Base-by-base conservation (phyloP, 1,139 yeast species). In the Blastobotrys persicus region DNA sequence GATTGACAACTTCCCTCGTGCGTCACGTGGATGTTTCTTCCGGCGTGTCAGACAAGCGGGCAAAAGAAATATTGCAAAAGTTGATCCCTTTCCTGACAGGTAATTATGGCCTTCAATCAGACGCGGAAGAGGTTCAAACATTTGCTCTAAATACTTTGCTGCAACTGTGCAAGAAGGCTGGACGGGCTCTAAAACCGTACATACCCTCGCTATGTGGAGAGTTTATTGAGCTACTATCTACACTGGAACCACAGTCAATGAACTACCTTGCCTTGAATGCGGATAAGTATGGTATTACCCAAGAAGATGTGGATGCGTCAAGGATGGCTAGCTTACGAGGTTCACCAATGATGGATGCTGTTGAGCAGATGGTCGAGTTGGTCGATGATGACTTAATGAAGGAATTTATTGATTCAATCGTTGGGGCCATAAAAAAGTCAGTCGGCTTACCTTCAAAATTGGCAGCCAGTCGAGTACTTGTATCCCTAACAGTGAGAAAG, bases 371-470 rank as follows among this genome's bases (percentile, higher is more conserved):
- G 58, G 70, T 89, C 52, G 84, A 79, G 46, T 59, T 63, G 28
- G 52, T 64, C 12, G 61, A 56, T 35, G 58, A 57, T 38, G 80
- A 74, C 31, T 65, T 69, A 0, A 64, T 74, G 42, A 77, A 72
- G 0, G 78, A 75, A 2, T 74, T 84, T 42, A 72, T 88, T 4
- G 72, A 70, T 3, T 68, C 64, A 48, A 69, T 81, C 61, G 56
- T 70, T 63, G 26, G 67, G 12, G 73, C 83, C 1, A 75, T 87
- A 5, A 82, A 81, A 54, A 77, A 75, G 52, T 80, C 95, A 0
- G 87, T 91, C 31, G 98, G 98, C 0, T 73, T 92, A 28, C 97
- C 98, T 0, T 88, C 97, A 0, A 89, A 89, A 62, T 89, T 88
- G 1, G 89, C 94, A 40, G 89, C 92, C 0, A 80, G 95, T n/a